Evolutionary conservation across 2,329 filamentous ascomycete genomes (phyloP).

Genomic region (Alternaria sp.): DNA sequence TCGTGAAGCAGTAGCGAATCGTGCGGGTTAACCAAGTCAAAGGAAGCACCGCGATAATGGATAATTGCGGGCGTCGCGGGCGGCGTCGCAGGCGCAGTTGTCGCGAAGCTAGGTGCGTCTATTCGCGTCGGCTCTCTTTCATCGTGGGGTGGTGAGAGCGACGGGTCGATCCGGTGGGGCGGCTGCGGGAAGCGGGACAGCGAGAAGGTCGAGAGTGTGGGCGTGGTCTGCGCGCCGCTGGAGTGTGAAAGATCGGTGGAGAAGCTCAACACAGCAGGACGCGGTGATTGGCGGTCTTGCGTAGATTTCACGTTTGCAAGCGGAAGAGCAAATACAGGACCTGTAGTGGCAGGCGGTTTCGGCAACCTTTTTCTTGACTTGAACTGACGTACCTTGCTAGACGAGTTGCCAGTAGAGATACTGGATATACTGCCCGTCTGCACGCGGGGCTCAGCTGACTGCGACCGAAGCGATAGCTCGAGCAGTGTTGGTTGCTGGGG

Average conservation of each 20-base stretch:
- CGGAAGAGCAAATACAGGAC: slow-evolving; percentile 14
- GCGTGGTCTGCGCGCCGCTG: slow-evolving; percentile 21
- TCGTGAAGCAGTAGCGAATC: slow-evolving; percentile 45
- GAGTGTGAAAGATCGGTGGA: slow-evolving; percentile 30
- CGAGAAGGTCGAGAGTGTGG: slow-evolving; percentile 36
- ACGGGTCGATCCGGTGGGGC: slow-evolving; percentile 28
- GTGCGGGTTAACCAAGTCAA: slow-evolving; percentile 50
- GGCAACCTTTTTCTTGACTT: slow-evolving; percentile 47
- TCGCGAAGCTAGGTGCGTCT: slow-evolving; percentile 31
- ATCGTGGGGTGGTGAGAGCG: slow-evolving; percentile 28
- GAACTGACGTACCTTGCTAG: slow-evolving; percentile 37
- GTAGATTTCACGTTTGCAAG: slow-evolving; percentile 26
- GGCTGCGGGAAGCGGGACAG: slow-evolving; percentile 47
- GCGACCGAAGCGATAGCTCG: slow-evolving; percentile 33
- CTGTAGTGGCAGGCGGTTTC: slow-evolving; percentile 31
- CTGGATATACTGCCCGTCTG: slow-evolving; percentile 26
- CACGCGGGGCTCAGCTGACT: slow-evolving; percentile 35
- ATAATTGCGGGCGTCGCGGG: slow-evolving; percentile 48
- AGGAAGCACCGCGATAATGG: slow-evolving; percentile 49
- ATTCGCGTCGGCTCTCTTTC: slow-evolving; percentile 27
- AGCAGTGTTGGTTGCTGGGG: slow-evolving; percentile 24
- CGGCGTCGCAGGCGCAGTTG: slow-evolving; percentile 41
- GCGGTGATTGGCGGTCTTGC: slow-evolving; percentile 23
- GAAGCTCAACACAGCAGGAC: slow-evolving; percentile 24
- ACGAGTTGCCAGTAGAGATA: slow-evolving; percentile 14